Evolutionary conservation across 257 asterid species (phyloP).

Genomic region (Nicotiana tabacum): DNA sequence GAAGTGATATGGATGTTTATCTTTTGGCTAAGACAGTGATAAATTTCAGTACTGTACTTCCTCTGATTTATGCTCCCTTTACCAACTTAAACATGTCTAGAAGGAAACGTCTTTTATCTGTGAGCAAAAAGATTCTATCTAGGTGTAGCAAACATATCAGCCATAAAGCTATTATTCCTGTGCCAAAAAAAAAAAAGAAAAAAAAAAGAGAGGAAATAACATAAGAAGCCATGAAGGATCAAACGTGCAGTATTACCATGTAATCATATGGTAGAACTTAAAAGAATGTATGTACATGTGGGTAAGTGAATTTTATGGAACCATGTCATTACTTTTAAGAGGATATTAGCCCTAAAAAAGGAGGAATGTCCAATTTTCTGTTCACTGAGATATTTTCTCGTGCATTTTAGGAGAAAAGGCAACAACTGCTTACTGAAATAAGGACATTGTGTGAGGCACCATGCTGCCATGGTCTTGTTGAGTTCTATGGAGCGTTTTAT

Average conservation of each 20-base stretch:
- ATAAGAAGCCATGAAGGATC: neutral
- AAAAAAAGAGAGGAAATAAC: no score
- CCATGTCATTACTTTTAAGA: neutral
- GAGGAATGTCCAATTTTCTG: neutral
- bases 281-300: neutral
- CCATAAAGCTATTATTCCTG: no score
- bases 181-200: no score
- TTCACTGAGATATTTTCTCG: slow-evolving; percentile 15
- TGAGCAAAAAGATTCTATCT: neutral
- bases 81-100: neutral
- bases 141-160: neutral
- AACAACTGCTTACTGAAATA: slow-evolving; percentile 94
- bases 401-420: slow-evolving; percentile 83
- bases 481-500: slow-evolving; percentile 92
- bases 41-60: neutral
- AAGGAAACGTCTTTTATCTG: neutral
- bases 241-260: neutral
- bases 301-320: neutral
- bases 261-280: neutral
- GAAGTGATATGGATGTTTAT: neutral
- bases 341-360: neutral
- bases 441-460: slow-evolving; percentile 95
- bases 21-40: neutral
- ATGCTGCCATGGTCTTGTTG: slow-evolving; percentile 81
- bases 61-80: neutral